Conservation (phyloP, 2,329 filamentous ascomycete species). For the Hypoxylon sp. region DNA sequence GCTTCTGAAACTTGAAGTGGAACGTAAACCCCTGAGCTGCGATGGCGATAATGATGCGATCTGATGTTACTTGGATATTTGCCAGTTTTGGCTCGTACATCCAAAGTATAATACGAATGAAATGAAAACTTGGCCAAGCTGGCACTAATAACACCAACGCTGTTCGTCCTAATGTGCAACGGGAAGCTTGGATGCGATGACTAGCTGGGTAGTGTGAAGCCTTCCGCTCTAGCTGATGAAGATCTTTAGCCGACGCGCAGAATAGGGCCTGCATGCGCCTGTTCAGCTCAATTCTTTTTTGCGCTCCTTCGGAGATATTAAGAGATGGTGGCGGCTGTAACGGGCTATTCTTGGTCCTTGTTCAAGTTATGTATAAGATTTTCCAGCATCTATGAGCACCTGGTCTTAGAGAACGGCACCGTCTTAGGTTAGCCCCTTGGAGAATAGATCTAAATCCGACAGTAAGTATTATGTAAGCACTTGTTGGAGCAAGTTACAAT, state of each 20-base stretch:
- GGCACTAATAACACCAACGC: not conserved
- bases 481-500: constrained; percentile 20
- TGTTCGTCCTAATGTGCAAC: not conserved
- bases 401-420: not conserved
- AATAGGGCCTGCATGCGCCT: constrained; percentile 34
- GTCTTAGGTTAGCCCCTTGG: not conserved
- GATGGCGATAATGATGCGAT: constrained; percentile 41
- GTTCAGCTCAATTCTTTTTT: constrained; percentile 28
- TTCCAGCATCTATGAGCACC: not conserved
- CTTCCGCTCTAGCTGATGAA: constrained; percentile 20
- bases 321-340: constrained; percentile 11
- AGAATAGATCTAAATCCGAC: constrained; percentile 4
- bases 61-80: constrained; percentile 6
- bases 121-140: not conserved
- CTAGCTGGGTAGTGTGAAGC: not conserved
- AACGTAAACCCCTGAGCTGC: constrained; percentile 37
- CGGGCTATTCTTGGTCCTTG: not conserved
- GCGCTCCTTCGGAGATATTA: constrained; percentile 8
- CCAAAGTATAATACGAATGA: constrained; percentile 1
- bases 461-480: constrained; percentile 15
- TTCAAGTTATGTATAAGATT: not conserved
- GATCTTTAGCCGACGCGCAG: constrained; percentile 33
- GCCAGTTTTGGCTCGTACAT: not conserved
- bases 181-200: not conserved
- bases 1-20: constrained; percentile 44